Conservation (phyloP, 179 eudicot genomes). For the Beta corolliflora region DNA sequence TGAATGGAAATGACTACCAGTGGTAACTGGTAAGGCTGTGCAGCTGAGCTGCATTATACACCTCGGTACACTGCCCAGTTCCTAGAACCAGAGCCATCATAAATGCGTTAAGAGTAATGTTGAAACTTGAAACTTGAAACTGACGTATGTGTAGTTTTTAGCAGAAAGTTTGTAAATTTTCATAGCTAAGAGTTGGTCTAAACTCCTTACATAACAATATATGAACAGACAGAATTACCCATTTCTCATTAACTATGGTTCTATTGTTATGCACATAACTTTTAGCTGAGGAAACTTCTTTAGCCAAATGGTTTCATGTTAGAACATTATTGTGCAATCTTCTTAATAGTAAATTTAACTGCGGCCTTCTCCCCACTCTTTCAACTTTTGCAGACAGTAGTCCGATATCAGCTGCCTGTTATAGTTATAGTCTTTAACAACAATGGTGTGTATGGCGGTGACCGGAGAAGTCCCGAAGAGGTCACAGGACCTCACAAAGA, state of each 20-base stretch:
- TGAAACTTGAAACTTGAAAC: too few species aligned
- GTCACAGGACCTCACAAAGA: constrained; percentile 77
- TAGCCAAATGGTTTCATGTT: background rate
- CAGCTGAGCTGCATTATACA: too few species aligned
- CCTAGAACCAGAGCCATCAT: background rate
- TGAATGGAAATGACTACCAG: background rate
- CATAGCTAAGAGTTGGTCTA: too few species aligned
- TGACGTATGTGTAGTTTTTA: background rate
- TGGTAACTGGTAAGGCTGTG: background rate
- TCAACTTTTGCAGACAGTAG: constrained; percentile 63
- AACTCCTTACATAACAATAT: too few species aligned
- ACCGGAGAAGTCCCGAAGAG: constrained; percentile 77
- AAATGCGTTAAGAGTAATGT: background rate
- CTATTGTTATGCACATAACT: too few species aligned
- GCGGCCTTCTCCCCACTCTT: background rate
- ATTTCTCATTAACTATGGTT: too few species aligned
- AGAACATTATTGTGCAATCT: background rate
- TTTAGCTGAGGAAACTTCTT: too few species aligned
- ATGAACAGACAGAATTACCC: too few species aligned
- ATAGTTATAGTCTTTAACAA: constrained; percentile 93
- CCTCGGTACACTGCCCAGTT: too few species aligned
- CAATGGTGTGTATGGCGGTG: constrained; percentile 95
- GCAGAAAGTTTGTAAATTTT: background rate
- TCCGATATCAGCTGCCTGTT: constrained; percentile 87
- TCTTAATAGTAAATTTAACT: background rate